phyloP scores from a whole-genome alignment of 805 yeast species.

The Starmerella lactis-condensi region DNA sequence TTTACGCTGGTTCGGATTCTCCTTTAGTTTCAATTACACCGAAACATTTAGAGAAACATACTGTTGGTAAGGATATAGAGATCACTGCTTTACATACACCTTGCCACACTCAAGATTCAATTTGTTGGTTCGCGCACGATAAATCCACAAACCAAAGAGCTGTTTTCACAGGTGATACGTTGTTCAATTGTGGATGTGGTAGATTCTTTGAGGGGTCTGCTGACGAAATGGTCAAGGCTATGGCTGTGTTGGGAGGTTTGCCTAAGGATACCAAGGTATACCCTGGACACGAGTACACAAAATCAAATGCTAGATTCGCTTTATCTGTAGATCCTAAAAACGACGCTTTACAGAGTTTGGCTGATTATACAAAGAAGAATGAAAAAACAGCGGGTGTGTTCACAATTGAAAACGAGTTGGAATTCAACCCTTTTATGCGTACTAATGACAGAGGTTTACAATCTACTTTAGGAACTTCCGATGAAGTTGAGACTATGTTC shows the following conservation, averaged over 20 bases:
- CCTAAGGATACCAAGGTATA: slow-evolving; percentile 58
- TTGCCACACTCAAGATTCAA: slow-evolving; percentile 92
- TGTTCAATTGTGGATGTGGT: slow-evolving; percentile 90
- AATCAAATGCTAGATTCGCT: slow-evolving; percentile 61
- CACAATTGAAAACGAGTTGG: slow-evolving; percentile 64
- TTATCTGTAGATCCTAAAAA: slow-evolving; percentile 36
- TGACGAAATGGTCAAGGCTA: slow-evolving; percentile 54
- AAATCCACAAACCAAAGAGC: slow-evolving; percentile 42
- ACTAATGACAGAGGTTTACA: slow-evolving; percentile 45
- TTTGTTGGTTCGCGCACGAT: slow-evolving; percentile 67
- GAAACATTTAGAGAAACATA: slow-evolving; percentile 37
- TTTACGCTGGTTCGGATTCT: slow-evolving; percentile 72
- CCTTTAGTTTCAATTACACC: slow-evolving; percentile 60
- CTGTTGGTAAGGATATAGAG: slow-evolving; percentile 44
- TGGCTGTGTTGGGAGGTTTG: slow-evolving; percentile 36
- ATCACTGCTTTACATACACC: slow-evolving; percentile 85
- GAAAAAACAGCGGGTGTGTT: slow-evolving; percentile 73
- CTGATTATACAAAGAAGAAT: slow-evolving; percentile 31
- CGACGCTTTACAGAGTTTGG: slow-evolving; percentile 36
- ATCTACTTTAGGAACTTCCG: slow-evolving; percentile 35
- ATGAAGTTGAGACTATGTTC: slow-evolving; percentile 44
- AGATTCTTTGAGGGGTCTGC: slow-evolving; percentile 88
- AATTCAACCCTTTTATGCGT: slow-evolving; percentile 81
- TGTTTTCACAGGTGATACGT: slow-evolving; percentile 89
- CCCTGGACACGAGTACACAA: slow-evolving; percentile 95